Evolutionary conservation across 78 protist genomes (phyloP), one percentile per base, ranked within the genome.

Genomic region (Monosiga brevicollis): DNA sequence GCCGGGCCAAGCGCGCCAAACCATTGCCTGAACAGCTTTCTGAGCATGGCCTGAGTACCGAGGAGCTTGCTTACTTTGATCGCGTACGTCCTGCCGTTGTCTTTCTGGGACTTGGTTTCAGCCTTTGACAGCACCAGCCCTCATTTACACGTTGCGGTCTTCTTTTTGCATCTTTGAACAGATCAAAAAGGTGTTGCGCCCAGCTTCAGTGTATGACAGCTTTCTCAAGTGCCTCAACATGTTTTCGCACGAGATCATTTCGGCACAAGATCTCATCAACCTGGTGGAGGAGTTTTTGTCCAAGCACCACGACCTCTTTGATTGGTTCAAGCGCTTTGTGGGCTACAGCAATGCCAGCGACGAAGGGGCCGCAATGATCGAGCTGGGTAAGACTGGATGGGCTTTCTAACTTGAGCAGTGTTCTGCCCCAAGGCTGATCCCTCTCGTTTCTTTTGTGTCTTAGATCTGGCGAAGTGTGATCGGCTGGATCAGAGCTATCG

Each of bases 161-260:
- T n/a, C n/a, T n/a, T n/a, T n/a, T n/a, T n/a, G n/a, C n/a, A n/a
- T n/a, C n/a, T n/a, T n/a, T n/a, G n/a, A n/a, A n/a, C 41, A 23
- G 25, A 54, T 87, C 78, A 82, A 83, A 73, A 9, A 34, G 62
- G 32, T 70, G 39, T 22, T 83, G 73, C 20, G 36, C 49, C n/a
- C 20, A 25, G 38, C 11, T 32, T 71, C 9, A n/a, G 80, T 87
- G 38, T 95, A 93, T 80, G 83, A 82, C 32, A 95, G 94, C 84
- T 92, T 95, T 43, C 85, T 95, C 39, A 89, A 90, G 77, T 86
- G 89, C 78, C 84, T 93, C 72, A 83, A 88, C 84, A 74, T 93
- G n/a, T 93, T 84, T 85, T 39, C 83, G 73, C 87, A 84, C 41
- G 92, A 86, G 32, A 76, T 91, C 49, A 54, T 92, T 24, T 73